A percentile compares a stretch with the other conserved stretches of the same genome.
These are phyloP conservation scores for Stemphylium vesicarium DNA, from an alignment of 2,329 filamentous ascomycete species.

Conservation along the genomic window DNA sequence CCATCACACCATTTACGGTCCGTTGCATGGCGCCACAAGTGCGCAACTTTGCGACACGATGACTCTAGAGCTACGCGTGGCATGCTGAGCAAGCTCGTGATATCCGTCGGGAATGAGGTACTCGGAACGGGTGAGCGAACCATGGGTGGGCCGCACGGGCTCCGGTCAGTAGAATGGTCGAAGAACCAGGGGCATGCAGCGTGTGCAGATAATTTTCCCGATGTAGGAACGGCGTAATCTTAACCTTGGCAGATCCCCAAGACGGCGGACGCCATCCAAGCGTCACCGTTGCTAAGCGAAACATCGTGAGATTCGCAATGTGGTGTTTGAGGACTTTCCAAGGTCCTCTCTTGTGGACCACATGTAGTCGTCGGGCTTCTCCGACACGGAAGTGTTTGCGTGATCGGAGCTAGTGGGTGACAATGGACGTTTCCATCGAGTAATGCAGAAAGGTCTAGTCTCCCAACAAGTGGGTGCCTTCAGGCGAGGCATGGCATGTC, in stretches of 20 bases:
- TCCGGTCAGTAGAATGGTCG: not conserved
- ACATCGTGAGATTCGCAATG: slow-evolving; percentile 29
- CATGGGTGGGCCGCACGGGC: slow-evolving; percentile 5
- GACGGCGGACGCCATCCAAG: slow-evolving; percentile 9
- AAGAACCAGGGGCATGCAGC: slow-evolving; percentile 21
- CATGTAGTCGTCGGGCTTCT: slow-evolving; percentile 14
- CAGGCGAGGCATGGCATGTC: slow-evolving; percentile 22
- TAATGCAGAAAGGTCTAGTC: slow-evolving; percentile 39
- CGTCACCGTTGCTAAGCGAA: slow-evolving; percentile 30
- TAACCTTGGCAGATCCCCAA: slow-evolving; percentile 11
- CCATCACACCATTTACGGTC: slow-evolving; percentile 20
- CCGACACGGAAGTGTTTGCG: slow-evolving; percentile 14
- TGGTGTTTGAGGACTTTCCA: slow-evolving; percentile 15
- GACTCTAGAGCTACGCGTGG: slow-evolving; percentile 25
- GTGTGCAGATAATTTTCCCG: slow-evolving; percentile 28
- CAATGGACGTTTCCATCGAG: slow-evolving; percentile 24
- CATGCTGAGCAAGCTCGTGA: slow-evolving; percentile 17
- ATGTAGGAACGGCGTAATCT: slow-evolving; percentile 13
- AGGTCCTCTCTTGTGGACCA: not conserved
- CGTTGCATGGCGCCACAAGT: slow-evolving; percentile 20
- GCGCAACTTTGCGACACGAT: slow-evolving; percentile 18
- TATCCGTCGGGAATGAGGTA: slow-evolving; percentile 7
- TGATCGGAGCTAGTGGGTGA: slow-evolving; percentile 13
- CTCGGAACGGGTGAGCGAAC: slow-evolving; percentile 4
- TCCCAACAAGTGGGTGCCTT: slow-evolving; percentile 37